Percentiles rank a stretch among this genome's conserved stretches.
phyloP scores from a whole-genome alignment of 2,329 filamentous ascomycete genomes.

The Botrytis elliptica region DNA sequence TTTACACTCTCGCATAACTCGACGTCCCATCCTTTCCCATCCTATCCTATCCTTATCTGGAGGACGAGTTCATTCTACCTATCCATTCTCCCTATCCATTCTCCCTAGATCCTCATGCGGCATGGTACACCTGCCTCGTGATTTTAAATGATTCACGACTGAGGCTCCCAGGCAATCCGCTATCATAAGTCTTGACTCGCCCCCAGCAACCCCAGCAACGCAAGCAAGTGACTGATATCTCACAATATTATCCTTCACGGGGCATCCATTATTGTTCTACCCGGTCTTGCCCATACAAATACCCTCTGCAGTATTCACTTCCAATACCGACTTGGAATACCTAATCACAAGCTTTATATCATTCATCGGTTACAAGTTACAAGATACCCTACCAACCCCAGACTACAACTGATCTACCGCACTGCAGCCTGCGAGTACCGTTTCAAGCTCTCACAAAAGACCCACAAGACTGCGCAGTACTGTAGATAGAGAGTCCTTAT shows the following conservation, averaged over 20 bases:
- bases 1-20: not conserved
- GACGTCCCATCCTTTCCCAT: not conserved
- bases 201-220: not conserved
- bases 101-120: not conserved
- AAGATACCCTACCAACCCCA: not conserved
- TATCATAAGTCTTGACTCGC: constrained; percentile 7
- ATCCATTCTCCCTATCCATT: not conserved
- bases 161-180: not conserved
- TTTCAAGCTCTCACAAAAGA: constrained; percentile 1
- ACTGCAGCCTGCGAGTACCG: not conserved
- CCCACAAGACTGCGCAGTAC: constrained; percentile 3
- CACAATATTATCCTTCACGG: constrained; percentile 8
- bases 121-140: not conserved
- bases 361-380: not conserved
- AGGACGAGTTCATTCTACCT: not conserved
- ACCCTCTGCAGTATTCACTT: not conserved
- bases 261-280: not conserved
- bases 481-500: constrained; percentile 6
- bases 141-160: constrained; percentile 10
- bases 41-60: not conserved
- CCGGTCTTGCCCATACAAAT: not conserved
- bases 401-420: constrained; percentile 1
- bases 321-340: not conserved
- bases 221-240: constrained; percentile 21
- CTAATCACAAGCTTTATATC: constrained; percentile 12